phyloP scores from a whole-genome alignment of 2,329 filamentous ascomycete species.

The Colletotrichum gigasporum region DNA sequence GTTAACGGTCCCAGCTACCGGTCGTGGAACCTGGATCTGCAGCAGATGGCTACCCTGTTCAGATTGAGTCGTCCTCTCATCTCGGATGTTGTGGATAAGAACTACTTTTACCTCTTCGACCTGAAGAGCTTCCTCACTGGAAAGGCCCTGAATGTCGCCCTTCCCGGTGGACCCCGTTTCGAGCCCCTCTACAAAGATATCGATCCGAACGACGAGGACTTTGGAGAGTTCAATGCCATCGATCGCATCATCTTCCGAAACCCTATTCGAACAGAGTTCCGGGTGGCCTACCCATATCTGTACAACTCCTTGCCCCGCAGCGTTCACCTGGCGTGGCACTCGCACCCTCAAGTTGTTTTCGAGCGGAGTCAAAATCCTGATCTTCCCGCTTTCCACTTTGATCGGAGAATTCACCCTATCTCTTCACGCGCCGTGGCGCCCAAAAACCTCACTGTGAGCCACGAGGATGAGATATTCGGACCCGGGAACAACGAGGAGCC shows the following conservation, averaged over 20 bases:
- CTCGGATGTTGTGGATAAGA: conserved; percentile 92
- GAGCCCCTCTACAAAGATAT: conserved; percentile 99
- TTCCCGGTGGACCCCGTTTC: conserved; percentile 96
- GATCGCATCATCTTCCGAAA: conserved; percentile 98
- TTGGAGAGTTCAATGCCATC: conserved; percentile 99
- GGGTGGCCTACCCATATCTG: conserved; percentile 91
- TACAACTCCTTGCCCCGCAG: conserved; percentile 97
- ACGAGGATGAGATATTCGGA: conserved; percentile 95
- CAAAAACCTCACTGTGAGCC: conserved; percentile 90
- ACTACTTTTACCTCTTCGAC: conserved; percentile 98
- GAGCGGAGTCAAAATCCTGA: conserved; percentile 87
- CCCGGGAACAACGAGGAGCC: conserved; percentile 75
- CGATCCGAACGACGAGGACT: conserved; percentile 98
- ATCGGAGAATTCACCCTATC: conserved; percentile 97
- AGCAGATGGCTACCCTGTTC: conserved; percentile 96
- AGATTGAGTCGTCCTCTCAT: conserved; percentile 90
- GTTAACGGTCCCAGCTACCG: conserved; percentile 98
- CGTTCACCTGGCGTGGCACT: conserved; percentile 93
- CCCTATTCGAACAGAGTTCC: conserved; percentile 93
- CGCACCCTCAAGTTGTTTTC: conserved; percentile 92
- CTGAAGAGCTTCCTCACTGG: conserved; percentile 94
- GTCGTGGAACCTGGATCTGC: conserved; percentile 89
- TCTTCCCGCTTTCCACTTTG: conserved; percentile 96
- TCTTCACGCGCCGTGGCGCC: conserved; percentile 93
- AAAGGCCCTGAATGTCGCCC: conserved; percentile 95